phyloP scores from a whole-genome alignment of 2,329 filamentous ascomycete species.

The Neopestalotiopsis clavispora region DNA sequence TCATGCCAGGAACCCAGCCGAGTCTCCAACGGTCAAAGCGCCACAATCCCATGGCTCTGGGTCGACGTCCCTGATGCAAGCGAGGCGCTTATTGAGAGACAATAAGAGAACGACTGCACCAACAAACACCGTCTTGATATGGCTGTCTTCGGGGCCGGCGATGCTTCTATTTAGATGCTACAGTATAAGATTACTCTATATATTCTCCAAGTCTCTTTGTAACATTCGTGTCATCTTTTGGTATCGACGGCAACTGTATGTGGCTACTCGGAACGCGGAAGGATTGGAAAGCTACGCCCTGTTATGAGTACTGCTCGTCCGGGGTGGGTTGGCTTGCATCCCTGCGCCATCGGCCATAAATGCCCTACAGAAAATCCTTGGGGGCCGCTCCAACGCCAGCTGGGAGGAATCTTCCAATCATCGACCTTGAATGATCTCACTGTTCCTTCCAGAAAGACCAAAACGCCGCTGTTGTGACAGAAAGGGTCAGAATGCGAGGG shows the following conservation, averaged over 20 bases:
- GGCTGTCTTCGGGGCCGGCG: no score
- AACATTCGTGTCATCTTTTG: background rate
- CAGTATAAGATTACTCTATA: no score
- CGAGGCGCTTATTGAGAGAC: background rate
- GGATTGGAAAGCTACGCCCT: background rate
- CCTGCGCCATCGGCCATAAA: background rate
- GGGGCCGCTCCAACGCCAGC: background rate
- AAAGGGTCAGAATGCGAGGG: background rate
- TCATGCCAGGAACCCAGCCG: background rate
- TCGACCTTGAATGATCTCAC: background rate
- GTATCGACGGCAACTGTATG: background rate
- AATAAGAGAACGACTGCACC: background rate
- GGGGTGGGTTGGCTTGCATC: background rate
- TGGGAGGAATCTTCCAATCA: background rate
- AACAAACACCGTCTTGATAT: no score
- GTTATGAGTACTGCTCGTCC: background rate
- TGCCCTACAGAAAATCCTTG: background rate
- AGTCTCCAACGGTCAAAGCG: background rate
- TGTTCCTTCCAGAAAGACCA: background rate
- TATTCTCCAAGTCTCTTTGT: no score
- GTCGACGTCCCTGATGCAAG: background rate
- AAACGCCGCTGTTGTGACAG: background rate
- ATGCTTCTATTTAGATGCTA: no score
- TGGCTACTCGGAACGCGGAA: background rate
- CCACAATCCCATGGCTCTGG: background rate